These are phyloP conservation scores for Russula vinacea DNA, from an alignment of 768 basidiomycete genomes.

Conservation along the genomic window DNA sequence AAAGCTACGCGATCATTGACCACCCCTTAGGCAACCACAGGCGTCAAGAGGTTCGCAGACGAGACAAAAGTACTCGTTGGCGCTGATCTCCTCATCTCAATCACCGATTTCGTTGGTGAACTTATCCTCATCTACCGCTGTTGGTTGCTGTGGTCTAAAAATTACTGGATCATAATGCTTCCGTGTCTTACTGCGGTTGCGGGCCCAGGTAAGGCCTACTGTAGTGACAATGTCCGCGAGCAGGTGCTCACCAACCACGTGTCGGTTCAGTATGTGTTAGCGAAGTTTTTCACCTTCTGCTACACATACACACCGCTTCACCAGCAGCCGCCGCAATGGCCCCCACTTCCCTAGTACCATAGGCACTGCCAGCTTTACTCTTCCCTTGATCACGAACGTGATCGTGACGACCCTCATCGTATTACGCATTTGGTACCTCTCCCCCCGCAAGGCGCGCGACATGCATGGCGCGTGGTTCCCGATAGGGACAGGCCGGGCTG, in stretches of 20 bases:
- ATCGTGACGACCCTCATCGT: conserved; percentile 44
- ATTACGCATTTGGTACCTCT: conserved; percentile 39
- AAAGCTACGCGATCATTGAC: neutral
- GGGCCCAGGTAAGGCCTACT: conserved; percentile 37
- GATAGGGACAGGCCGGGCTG: conserved; percentile 16
- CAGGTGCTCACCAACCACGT: neutral
- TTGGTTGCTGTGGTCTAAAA: conserved; percentile 42
- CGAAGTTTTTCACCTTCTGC: neutral
- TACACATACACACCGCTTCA: neutral
- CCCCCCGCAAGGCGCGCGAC: conserved; percentile 26
- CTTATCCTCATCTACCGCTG: conserved; percentile 43
- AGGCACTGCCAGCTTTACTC: conserved; percentile 38
- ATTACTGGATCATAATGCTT: conserved; percentile 37
- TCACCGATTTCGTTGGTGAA: conserved; percentile 40
- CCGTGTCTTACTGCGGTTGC: conserved; percentile 38
- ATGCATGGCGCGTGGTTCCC: neutral
- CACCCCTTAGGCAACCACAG: conserved; percentile 31
- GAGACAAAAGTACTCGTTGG: conserved; percentile 37
- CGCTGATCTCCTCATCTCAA: conserved; percentile 40
- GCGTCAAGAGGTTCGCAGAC: conserved; percentile 34
- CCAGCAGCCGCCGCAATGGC: neutral
- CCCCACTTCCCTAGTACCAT: conserved; percentile 31
- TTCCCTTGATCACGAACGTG: conserved; percentile 44
- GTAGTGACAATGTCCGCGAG: neutral
- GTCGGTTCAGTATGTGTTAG: neutral